Evolutionary conservation across 495 filamentous ascomycete genomes (phyloP).

Genomic region (Aspergillus funiculosus): DNA sequence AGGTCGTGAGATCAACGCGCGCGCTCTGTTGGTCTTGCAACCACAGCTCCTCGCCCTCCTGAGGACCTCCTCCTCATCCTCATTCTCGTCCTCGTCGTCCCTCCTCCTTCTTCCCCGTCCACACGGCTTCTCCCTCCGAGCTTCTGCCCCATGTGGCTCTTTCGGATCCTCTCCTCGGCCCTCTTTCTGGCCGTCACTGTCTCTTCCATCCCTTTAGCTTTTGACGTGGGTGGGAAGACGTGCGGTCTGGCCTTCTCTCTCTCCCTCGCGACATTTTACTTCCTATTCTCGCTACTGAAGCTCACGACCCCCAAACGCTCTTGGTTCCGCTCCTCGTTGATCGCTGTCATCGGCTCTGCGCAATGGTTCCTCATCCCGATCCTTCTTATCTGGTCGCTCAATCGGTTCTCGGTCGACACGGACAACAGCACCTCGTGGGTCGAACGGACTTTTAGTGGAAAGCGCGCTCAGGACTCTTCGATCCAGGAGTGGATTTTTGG

Average conservation of each 20-base stretch:
- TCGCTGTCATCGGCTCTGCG: slow-evolving; percentile 58
- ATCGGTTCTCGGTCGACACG: slow-evolving; percentile 84
- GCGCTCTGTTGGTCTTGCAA: background rate
- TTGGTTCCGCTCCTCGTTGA: slow-evolving; percentile 61
- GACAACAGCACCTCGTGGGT: slow-evolving; percentile 69
- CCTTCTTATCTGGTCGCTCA: slow-evolving; percentile 88
- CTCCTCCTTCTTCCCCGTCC: background rate
- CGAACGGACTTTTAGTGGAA: slow-evolving; percentile 67
- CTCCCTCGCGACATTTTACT: slow-evolving; percentile 80
- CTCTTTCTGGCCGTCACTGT: slow-evolving; percentile 83
- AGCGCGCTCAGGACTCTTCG: slow-evolving; percentile 56
- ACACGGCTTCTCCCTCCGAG: background rate
- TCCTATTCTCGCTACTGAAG: slow-evolving; percentile 73
- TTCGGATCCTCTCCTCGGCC: slow-evolving; percentile 64
- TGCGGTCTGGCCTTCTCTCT: slow-evolving; percentile 91
- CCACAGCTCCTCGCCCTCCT: slow-evolving; percentile 1
- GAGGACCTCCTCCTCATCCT: too few relatives aligned
- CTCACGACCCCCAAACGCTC: slow-evolving; percentile 76
- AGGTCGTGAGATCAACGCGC: slow-evolving; percentile 1
- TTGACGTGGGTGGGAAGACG: slow-evolving; percentile 92
- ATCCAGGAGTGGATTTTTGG: slow-evolving; percentile 82
- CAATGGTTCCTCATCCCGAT: slow-evolving; percentile 81
- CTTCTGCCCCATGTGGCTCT: slow-evolving; percentile 57
- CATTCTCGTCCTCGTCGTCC: too few relatives aligned
- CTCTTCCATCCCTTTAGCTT: slow-evolving; percentile 88